Evolutionary conservation across 2,329 filamentous ascomycete genomes (phyloP).

Genomic region (Alternaria alternata): DNA sequence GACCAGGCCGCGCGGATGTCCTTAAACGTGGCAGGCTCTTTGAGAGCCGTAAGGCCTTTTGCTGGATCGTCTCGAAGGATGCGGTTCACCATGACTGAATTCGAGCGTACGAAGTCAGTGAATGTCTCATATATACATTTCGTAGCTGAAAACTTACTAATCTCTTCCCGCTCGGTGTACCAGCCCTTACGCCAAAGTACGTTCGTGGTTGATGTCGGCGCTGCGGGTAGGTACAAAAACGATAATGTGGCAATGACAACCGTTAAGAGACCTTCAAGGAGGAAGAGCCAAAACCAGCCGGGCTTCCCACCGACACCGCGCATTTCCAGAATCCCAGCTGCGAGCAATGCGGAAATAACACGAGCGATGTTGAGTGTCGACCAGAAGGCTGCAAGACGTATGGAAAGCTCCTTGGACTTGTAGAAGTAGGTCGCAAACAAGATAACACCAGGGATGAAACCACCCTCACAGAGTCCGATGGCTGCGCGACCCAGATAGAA

Average conservation of each 20-base stretch:
- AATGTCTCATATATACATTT: too few relatives aligned
- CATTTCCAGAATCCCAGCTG: conserved; percentile 63
- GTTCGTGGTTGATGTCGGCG: conserved; percentile 60
- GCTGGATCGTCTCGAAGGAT: conserved; percentile 64
- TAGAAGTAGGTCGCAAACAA: conserved; percentile 79
- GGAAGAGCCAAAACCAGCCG: conserved; percentile 65
- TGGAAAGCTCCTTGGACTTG: conserved; percentile 72
- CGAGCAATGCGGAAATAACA: conserved; percentile 64
- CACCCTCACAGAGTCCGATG: conserved; percentile 54
- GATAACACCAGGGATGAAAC: conserved; percentile 69
- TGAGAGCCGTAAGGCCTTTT: conserved; percentile 66
- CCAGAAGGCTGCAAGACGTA: conserved; percentile 75
- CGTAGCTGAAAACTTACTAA: conserved; percentile 45
- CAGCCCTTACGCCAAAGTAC: conserved; percentile 62
- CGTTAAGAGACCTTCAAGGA: conserved; percentile 48
- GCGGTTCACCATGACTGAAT: conserved; percentile 67
- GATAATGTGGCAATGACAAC: conserved; percentile 39
- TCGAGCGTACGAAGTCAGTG: too few relatives aligned
- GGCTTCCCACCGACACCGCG: conserved; percentile 58
- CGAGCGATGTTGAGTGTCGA: conserved; percentile 66
- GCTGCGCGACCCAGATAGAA: conserved; percentile 54
- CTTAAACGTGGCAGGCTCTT: conserved; percentile 58
- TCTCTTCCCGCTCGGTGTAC: conserved; percentile 72
- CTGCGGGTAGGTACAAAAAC: conserved; percentile 48
- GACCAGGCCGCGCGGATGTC: conserved; percentile 60